A percentile compares a stretch with the other conserved stretches of the same genome.
phyloP scores from a whole-genome alignment of 2,329 filamentous ascomycete species.

The Scedosporium apiospermum region DNA sequence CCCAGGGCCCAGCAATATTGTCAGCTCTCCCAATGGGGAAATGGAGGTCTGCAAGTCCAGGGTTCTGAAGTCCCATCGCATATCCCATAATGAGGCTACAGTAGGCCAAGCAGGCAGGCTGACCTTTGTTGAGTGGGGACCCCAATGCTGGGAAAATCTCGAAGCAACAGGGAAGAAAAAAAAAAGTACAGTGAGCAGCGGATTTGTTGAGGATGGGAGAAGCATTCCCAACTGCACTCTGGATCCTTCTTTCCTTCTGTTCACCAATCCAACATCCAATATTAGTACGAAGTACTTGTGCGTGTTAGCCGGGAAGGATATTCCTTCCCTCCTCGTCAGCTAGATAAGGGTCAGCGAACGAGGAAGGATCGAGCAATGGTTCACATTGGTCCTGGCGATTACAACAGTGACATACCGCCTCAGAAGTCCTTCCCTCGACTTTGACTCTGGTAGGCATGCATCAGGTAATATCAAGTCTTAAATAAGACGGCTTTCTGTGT shows the following conservation, averaged over 20 bases:
- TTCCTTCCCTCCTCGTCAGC: background rate
- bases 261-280: background rate
- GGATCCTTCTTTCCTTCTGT: background rate
- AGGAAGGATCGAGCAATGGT: background rate
- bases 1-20: too few species aligned
- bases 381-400: too few species aligned
- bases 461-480: too few species aligned
- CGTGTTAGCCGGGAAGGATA: too few species aligned
- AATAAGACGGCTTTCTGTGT: too few species aligned
- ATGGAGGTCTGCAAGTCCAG: background rate
- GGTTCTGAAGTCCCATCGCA: background rate
- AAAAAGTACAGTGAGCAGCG: background rate
- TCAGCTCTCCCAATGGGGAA: background rate
- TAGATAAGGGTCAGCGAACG: background rate
- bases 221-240: background rate
- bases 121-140: background rate
- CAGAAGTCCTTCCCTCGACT: too few species aligned
- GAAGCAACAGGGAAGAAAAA: background rate
- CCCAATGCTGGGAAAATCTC: background rate
- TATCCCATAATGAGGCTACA: too few species aligned
- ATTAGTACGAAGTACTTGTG: too few species aligned
- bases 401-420: too few species aligned
- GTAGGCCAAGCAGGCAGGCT: background rate
- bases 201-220: background rate
- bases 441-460: too few species aligned